Evolutionary conservation across 73 alveolate species (phyloP).

Genomic region (Tetrahymena elliotti): DNA sequence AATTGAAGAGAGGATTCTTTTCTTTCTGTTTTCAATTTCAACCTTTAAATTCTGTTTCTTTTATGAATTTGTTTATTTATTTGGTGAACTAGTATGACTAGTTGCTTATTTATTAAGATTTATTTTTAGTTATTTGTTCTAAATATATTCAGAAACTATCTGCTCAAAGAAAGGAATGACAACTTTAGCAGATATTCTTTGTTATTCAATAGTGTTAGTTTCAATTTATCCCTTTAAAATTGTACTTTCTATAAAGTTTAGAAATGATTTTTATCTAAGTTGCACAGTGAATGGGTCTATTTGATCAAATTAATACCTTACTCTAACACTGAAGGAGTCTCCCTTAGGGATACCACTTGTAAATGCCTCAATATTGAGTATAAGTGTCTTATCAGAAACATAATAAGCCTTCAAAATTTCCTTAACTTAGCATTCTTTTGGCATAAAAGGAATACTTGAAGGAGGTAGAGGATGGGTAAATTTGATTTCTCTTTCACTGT

Average conservation of each 20-base stretch:
- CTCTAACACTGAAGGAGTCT: background rate
- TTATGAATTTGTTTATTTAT: background rate
- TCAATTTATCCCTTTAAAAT: background rate
- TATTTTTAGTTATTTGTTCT: background rate
- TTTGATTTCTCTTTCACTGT: conserved; percentile 11
- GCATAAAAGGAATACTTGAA: conserved; percentile 40
- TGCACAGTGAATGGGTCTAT: background rate
- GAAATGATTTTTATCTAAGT: background rate
- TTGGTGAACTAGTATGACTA: background rate
- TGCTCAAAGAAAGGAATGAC: background rate
- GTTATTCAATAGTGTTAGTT: background rate
- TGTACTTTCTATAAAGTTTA: background rate
- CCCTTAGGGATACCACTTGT: background rate
- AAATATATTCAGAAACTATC: background rate
- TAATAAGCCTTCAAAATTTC: background rate
- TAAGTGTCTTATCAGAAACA: background rate
- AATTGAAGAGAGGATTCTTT: background rate
- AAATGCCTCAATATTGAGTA: background rate
- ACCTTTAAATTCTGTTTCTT: background rate
- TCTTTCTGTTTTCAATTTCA: background rate
- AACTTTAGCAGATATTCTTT: background rate
- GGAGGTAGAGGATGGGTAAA: conserved; percentile 29
- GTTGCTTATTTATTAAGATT: background rate
- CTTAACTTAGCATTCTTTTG: conserved; percentile 3
- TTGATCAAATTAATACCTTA: background rate